These are phyloP conservation scores for Hymenoscyphus occultus DNA, from an alignment of 2,329 filamentous ascomycete species.

Conservation along the genomic window DNA sequence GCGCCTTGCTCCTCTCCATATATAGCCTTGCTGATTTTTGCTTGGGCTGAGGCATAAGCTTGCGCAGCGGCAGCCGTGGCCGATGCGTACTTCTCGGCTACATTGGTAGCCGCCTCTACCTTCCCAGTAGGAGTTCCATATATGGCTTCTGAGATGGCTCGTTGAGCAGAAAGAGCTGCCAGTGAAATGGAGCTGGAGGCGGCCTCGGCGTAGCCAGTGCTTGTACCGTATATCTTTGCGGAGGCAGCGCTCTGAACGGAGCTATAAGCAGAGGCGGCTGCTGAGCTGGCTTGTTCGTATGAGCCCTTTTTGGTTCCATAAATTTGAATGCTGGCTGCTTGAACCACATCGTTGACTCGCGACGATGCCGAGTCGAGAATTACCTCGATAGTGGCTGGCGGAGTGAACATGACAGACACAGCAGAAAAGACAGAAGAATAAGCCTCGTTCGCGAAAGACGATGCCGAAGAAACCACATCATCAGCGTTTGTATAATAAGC, in stretches of 20 bases:
- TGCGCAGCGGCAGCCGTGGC: constrained; percentile 26
- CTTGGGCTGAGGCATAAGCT: constrained; percentile 23
- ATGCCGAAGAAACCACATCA: constrained; percentile 45
- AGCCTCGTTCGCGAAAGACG: constrained; percentile 49
- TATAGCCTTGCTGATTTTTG: constrained; percentile 25
- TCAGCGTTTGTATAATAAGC: constrained; percentile 65
- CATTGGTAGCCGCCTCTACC: constrained; percentile 41
- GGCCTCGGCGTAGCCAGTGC: constrained; percentile 49
- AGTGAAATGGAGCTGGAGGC: constrained; percentile 51
- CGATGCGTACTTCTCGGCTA: constrained; percentile 21
- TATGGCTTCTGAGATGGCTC: constrained; percentile 53
- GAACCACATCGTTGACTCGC: constrained; percentile 56
- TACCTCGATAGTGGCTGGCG: constrained; percentile 54
- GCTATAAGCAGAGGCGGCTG: constrained; percentile 50
- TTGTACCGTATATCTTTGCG: constrained; percentile 53
- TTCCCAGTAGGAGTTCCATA: constrained; percentile 53
- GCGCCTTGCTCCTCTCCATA: constrained; percentile 32
- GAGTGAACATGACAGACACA: constrained; percentile 50
- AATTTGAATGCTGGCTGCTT: constrained; percentile 54
- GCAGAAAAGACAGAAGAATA: constrained; percentile 44
- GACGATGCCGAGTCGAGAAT: constrained; percentile 55
- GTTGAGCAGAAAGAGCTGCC: constrained; percentile 53
- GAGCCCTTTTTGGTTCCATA: constrained; percentile 55
- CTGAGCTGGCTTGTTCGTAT: constrained; percentile 52
- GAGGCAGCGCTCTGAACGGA: constrained; percentile 49